Evolutionary conservation across 2,329 filamentous ascomycete species (phyloP).

Genomic region (Botrytis medusae): DNA sequence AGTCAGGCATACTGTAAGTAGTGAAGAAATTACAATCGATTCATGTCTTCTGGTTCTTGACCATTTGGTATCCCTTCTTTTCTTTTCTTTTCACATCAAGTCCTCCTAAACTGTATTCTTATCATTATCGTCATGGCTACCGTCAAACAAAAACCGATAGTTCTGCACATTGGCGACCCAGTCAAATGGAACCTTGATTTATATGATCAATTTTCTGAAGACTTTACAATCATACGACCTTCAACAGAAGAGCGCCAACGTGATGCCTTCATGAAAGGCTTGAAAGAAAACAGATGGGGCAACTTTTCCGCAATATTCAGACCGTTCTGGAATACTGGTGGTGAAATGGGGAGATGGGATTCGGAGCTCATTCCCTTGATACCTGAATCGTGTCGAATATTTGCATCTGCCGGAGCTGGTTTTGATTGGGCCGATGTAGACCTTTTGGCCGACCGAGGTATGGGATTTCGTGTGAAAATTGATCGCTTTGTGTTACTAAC

Average conservation of each 20-base stretch:
- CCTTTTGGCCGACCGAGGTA: slow-evolving; percentile 56
- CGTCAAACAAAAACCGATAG: slow-evolving; percentile 31
- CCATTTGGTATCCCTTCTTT: not conserved
- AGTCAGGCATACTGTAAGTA: too few relatives aligned
- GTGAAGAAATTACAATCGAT: not conserved
- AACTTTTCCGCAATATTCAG: slow-evolving; percentile 53
- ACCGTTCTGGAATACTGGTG: slow-evolving; percentile 64
- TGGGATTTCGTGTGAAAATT: not conserved
- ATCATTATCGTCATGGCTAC: not conserved
- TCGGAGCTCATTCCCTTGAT: slow-evolving; percentile 55
- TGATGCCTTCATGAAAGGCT: slow-evolving; percentile 49
- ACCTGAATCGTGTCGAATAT: slow-evolving; percentile 54
- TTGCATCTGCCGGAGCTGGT: slow-evolving; percentile 60
- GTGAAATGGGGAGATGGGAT: slow-evolving; percentile 66
- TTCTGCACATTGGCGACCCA: slow-evolving; percentile 40
- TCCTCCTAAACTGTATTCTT: not conserved
- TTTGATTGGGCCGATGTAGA: slow-evolving; percentile 64
- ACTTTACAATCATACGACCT: slow-evolving; percentile 50
- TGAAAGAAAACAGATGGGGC: slow-evolving; percentile 54
- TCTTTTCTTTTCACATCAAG: not conserved
- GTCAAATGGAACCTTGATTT: slow-evolving; percentile 38
- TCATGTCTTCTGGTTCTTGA: not conserved
- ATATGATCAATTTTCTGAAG: slow-evolving; percentile 43
- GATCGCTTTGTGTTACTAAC: not conserved
- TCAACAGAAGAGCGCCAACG: slow-evolving; percentile 51